A percentile compares a stretch with the other conserved stretches of the same genome.
Evolutionary conservation across 163 green algal species (phyloP).

Genomic region (Coccomyxa subellipsoidea): DNA sequence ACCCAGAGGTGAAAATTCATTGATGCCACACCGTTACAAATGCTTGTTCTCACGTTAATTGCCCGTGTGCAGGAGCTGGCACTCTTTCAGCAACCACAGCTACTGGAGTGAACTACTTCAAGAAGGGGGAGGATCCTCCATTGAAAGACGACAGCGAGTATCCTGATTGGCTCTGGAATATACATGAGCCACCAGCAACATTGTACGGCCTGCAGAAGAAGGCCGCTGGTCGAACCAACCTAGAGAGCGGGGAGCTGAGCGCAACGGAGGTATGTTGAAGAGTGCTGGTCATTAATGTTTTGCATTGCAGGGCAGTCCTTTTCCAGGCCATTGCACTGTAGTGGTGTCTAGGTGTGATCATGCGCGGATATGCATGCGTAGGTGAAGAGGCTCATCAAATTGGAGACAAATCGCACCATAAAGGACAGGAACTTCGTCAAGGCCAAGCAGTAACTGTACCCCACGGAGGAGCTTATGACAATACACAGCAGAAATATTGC

Average conservation of each 20-base stretch:
- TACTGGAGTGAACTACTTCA: constrained; percentile 12
- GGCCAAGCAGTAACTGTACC: background rate
- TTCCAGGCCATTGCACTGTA: no score
- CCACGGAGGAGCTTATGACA: no score
- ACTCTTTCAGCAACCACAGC: background rate
- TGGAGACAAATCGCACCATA: background rate
- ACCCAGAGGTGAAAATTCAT: no score
- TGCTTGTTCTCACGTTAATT: background rate
- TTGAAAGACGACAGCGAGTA: constrained; percentile 14
- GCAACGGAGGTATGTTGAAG: background rate
- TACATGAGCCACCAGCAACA: background rate
- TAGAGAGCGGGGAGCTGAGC: background rate
- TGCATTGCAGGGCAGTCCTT: background rate
- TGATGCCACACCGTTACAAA: no score
- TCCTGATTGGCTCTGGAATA: constrained; percentile 6
- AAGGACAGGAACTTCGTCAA: background rate
- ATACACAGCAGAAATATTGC: no score
- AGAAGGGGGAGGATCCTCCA: background rate
- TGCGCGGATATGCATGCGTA: no score
- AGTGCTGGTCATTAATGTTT: background rate
- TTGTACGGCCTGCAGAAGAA: background rate
- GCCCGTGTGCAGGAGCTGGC: background rate
- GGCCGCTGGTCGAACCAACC: background rate
- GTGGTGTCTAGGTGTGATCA: no score
- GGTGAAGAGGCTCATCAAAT: background rate